A percentile compares a stretch with the other conserved stretches of the same genome.
phyloP scores from a whole-genome alignment of 169 alveolate genomes.

The Plasmodium gonderi region DNA sequence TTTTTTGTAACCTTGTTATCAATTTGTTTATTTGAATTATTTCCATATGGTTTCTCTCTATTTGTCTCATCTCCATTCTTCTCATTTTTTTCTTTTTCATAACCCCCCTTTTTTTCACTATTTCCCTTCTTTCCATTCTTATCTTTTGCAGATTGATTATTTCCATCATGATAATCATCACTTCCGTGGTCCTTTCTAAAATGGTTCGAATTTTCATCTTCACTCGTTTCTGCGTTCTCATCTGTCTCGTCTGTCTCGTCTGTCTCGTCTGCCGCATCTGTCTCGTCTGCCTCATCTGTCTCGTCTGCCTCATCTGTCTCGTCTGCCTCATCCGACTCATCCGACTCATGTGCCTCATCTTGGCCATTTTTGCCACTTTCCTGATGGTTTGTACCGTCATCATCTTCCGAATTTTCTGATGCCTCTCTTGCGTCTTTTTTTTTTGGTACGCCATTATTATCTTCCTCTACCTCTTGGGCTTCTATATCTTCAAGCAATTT shows the following conservation, averaged over 20 bases:
- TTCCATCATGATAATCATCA: conserved; percentile 3
- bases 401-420: not conserved
- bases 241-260: not conserved
- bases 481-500: conserved; percentile 13
- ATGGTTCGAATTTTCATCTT: not conserved
- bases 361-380: not conserved
- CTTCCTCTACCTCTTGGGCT: not conserved
- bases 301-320: not conserved
- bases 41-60: not conserved
- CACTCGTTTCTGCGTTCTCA: not conserved
- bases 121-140: not conserved
- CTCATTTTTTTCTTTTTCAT: not conserved
- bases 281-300: not conserved
- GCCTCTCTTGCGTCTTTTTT: not conserved
- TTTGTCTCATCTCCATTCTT: not conserved
- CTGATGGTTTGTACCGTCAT: not conserved
- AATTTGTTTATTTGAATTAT: conserved; percentile 6
- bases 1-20: conserved; percentile 9
- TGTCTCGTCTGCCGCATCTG: not conserved
- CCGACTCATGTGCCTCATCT: not conserved
- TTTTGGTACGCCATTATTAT: not conserved
- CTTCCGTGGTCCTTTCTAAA: not conserved
- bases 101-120: not conserved
- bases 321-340: not conserved
- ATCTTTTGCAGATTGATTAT: not conserved